Evolutionary conservation across 164 flowering plant species (phyloP).

Genomic region (Magnolia sinica): DNA sequence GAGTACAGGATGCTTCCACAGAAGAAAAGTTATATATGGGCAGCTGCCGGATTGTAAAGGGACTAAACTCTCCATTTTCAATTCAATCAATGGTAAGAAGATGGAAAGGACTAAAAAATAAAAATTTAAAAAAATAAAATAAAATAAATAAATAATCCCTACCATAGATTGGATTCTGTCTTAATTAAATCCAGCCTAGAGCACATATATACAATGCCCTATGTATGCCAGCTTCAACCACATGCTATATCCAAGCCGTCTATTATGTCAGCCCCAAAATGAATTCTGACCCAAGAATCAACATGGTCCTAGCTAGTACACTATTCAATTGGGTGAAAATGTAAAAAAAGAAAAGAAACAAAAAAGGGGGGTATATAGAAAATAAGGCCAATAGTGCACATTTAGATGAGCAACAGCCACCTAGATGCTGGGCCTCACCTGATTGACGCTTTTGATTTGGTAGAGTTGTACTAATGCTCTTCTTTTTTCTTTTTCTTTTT

Average conservation of each 20-base stretch:
- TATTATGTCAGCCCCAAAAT: too few species aligned
- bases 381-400: neutral
- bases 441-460: neutral
- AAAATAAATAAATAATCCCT: too few species aligned
- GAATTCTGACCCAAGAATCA: too few species aligned
- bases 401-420: neutral
- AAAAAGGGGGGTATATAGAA: neutral
- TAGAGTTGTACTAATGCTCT: neutral
- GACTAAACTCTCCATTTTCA: neutral
- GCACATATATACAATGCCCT: too few species aligned
- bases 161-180: neutral
- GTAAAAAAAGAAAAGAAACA: too few species aligned
- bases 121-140: too few species aligned
- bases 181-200: too few species aligned
- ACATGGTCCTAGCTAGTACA: too few species aligned
- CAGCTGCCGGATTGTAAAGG: neutral
- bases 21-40: constrained; percentile 3
- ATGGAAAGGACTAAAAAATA: neutral
- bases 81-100: neutral
- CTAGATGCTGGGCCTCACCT: neutral
- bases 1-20: neutral
- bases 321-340: too few species aligned
- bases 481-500: too few species aligned
- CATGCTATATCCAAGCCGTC: too few species aligned
- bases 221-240: too few species aligned